Percentiles rank a stretch among this genome's conserved stretches.
These are phyloP conservation scores for Tetrastigma voinierianum DNA, from an alignment of 164 flowering plant genomes.

Conservation along the genomic window DNA sequence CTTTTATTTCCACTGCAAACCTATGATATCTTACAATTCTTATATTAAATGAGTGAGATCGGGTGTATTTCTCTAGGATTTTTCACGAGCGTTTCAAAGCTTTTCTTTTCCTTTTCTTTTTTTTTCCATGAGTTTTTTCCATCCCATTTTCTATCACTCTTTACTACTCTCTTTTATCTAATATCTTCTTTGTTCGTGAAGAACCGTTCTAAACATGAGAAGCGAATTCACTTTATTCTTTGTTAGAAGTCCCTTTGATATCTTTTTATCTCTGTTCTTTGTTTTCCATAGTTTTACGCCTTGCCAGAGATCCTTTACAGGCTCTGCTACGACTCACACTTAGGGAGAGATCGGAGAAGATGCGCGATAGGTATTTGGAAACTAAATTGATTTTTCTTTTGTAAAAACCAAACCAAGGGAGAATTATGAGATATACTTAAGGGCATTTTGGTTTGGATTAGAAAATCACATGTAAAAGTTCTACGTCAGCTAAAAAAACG, in stretches of 20 bases:
- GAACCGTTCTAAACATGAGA: constrained; percentile 46
- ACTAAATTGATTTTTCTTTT: constrained; percentile 10
- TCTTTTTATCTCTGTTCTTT: constrained; percentile 1
- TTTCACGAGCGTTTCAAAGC: constrained; percentile 15
- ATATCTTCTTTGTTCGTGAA: constrained; percentile 29
- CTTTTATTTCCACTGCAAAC: too few relatives aligned
- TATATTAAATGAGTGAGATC: constrained; percentile 3
- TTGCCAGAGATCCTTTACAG: constrained; percentile 1
- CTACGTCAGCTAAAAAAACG: too few relatives aligned
- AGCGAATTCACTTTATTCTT: constrained; percentile 26
- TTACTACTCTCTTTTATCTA: constrained; percentile 7
- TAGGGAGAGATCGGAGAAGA: too few relatives aligned
- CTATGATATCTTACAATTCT: too few relatives aligned
- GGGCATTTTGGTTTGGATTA: too few relatives aligned
- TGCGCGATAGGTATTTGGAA: constrained; percentile 21
- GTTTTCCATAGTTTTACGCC: constrained; percentile 6
- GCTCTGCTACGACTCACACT: background rate
- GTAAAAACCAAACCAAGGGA: constrained; percentile 23
- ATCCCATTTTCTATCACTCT: background rate
- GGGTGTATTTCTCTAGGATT: background rate
- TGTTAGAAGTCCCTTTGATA: constrained; percentile 11
- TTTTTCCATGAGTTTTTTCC: constrained; percentile 9
- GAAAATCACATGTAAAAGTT: too few relatives aligned
- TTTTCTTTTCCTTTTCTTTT: constrained; percentile 12
- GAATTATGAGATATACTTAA: too few relatives aligned